Conservation (phyloP, 1,139 yeast genomes). For the Pichia sp. region DNA sequence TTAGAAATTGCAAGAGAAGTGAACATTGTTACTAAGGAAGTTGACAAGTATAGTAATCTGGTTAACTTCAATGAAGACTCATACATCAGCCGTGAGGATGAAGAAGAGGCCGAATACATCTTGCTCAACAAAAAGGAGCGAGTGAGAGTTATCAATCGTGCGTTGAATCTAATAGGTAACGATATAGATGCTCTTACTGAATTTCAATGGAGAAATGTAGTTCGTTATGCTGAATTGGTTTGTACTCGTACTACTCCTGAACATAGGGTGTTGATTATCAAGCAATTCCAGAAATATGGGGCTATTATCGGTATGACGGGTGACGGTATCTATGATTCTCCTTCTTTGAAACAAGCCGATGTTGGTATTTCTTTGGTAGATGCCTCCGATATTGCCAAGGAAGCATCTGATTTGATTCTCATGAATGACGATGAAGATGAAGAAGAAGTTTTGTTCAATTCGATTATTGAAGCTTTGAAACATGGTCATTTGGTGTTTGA, state of each 20-base stretch:
- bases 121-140: neutral
- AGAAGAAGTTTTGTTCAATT: conserved; percentile 37
- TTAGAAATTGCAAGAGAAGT: conserved; percentile 46
- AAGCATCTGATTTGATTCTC: conserved; percentile 41
- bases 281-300: conserved; percentile 54
- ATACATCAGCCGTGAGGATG: conserved; percentile 24
- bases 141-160: neutral
- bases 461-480: conserved; percentile 45
- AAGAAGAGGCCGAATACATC: conserved; percentile 30
- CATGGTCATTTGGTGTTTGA: conserved; percentile 50
- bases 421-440: conserved; percentile 33
- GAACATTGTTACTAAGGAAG: conserved; percentile 36
- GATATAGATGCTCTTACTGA: conserved; percentile 38
- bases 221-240: conserved; percentile 40
- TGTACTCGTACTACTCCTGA: conserved; percentile 55
- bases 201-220: conserved; percentile 41
- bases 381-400: conserved; percentile 56
- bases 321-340: conserved; percentile 79
- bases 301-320: conserved; percentile 54
- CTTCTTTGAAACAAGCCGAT: conserved; percentile 81
- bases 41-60: conserved; percentile 6
- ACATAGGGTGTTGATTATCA: conserved; percentile 46
- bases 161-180: conserved; percentile 32
- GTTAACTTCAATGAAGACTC: conserved; percentile 10
- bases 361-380: conserved; percentile 49